Evolutionary conservation across 805 yeast genomes (phyloP), one percentile per base, ranked within the genome.

Genomic region (Metschnikowia cerradonensis): DNA sequence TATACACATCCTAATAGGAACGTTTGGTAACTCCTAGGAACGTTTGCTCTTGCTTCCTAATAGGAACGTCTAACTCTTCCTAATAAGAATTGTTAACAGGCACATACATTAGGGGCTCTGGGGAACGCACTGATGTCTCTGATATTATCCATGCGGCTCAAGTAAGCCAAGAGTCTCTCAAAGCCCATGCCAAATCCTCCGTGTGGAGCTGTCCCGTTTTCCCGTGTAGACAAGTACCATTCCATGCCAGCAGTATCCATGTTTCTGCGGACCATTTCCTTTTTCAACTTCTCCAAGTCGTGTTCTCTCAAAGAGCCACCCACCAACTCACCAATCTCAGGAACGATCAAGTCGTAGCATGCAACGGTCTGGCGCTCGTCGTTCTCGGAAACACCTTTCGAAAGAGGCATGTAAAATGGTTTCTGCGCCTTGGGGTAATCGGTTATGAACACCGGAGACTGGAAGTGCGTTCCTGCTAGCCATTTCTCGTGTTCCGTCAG

Each of bases 111-210:
- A 0, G 83, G 84, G 44, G 86, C 81, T 57, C 99, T 73, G 2
- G 96, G 91, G 64, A 92, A 91, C 1, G 96, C 89, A 20, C 88
- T 83, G 7, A 88, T 87, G 60, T 94, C 99, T 58, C 88, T 78
- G 40, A 94, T 81, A 63, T 91, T 94, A 31, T 85, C 91, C 17
- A 85, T 74, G 3, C 84, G 90, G 6, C 83, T 76, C 49, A 90
- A 69, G 57, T 84, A 91, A 49, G 86, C 82, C 14, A 94, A 66
- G 31, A 94, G 68, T 52, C 99, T 73, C 66, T 94, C 99, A 58
- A 91, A 82, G 0, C 99, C 99, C 75, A 94, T 73, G 0, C 99
- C 99, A 68, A 86, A 94, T 0, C 99, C 99, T 44, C 99, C 99
- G 64, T 92, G 98, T 0, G 97, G 96, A 20, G 84, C 84, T 2